Conservation (phyloP, 768 basidiomycete genomes). For the Cytidiella melzeri region DNA sequence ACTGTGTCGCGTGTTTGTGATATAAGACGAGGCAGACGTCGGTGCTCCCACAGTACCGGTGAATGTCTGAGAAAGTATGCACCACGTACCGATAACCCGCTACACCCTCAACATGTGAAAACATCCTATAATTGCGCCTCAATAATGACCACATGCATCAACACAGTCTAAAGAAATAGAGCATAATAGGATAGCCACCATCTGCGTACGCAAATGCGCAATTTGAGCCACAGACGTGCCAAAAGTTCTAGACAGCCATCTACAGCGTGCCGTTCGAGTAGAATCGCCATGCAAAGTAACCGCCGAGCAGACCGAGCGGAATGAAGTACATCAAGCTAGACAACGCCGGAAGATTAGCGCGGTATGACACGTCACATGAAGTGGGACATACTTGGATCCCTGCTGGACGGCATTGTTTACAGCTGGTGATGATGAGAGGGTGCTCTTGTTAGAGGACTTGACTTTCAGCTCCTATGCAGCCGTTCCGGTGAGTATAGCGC, state of each 20-base stretch:
- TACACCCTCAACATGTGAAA: too few species aligned
- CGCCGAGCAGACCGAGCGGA: conserved; percentile 72
- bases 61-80: too few species aligned
- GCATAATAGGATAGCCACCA: too few species aligned
- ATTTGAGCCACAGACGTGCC: background rate
- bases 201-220: background rate
- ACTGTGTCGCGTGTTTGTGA: too few species aligned
- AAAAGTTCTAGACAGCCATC: too few species aligned
- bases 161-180: too few species aligned
- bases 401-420: conserved; percentile 48
- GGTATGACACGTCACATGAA: conserved; percentile 10
- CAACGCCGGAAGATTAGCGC: conserved; percentile 1
- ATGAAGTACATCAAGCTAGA: conserved; percentile 76
- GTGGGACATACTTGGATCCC: conserved; percentile 54
- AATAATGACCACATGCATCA: too few species aligned
- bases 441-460: conserved; percentile 42
- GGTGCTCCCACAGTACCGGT: too few species aligned
- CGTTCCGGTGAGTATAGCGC: background rate
- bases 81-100: too few species aligned
- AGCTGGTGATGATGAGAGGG: conserved; percentile 33
- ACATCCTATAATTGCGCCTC: too few species aligned
- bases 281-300: conserved; percentile 84
- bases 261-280: conserved; percentile 47
- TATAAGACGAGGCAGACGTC: too few species aligned
- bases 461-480: conserved; percentile 41